Evolutionary conservation across 2,329 filamentous ascomycete species (phyloP), one percentile per base, ranked within the genome.

Genomic region (Cordyceps farinosa): DNA sequence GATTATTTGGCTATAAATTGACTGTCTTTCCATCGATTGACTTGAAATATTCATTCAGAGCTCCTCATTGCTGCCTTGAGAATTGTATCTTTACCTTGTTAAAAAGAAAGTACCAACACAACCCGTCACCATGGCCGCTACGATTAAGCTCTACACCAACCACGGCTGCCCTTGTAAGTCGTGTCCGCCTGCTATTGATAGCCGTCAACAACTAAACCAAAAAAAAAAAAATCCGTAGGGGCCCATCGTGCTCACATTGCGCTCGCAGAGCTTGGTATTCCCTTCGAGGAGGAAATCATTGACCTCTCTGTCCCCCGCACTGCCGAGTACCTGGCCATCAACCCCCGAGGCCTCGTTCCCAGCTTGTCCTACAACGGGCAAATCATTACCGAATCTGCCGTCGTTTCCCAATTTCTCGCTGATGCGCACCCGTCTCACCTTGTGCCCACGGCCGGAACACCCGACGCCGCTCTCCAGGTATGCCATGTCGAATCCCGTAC

Each of bases 281-380:
- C 84, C 0, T 90, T 85, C 69, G 86, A 90, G 63, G 87, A 91
- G 67, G 86, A 90, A 65, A 84, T 86, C 63, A 90, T 96, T 69
- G 89, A 94, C 72, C 81, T 95, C 53, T 75, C 77, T 68, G 82
- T 76, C 10, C 90, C 91, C 0, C 86, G 91, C 10, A 86, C 88
- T 34, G 79, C 84, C 44, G 90, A 88, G 80, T 95, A 94, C 72
- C 83, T 95, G 9, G 79, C 87, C 58, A 78, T 95, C 72, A 93
- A 94, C 78, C 90, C 90, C 67, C 86, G 90, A 63, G 91, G 91
- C 15, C 84, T 92, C 3, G 90, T 95, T 5, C 91, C 91, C 0
- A 78, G 86, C 0, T 77, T 95, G 62, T 82, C 84, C 30, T 89
- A 89, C 78, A 81, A 86, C 66, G 82, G 80, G 65, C 81, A 89